These are phyloP conservation scores for Cladosporium sp. DNA, from an alignment of 2,329 filamentous ascomycete species.

Conservation along the genomic window DNA sequence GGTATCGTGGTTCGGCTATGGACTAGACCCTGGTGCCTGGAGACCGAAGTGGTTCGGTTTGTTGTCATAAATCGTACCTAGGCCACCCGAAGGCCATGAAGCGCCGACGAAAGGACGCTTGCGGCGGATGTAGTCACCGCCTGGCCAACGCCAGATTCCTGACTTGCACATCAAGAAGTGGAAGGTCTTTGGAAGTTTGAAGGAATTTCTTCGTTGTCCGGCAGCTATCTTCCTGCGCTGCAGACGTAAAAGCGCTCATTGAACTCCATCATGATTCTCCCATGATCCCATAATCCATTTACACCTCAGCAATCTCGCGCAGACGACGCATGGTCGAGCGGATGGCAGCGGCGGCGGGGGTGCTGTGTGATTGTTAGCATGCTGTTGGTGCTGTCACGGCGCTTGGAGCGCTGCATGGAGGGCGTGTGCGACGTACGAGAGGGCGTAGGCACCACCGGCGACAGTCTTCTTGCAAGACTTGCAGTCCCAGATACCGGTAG, in stretches of 20 bases:
- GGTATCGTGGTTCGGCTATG: background rate
- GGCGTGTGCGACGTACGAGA: constrained; percentile 73
- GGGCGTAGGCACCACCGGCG: constrained; percentile 88
- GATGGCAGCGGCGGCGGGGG: constrained; percentile 87
- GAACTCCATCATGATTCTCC: constrained; percentile 15
- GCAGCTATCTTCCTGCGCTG: constrained; percentile 15
- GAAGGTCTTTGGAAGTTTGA: constrained; percentile 11
- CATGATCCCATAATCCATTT: constrained; percentile 30
- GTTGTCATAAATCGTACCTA: background rate
- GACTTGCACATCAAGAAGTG: background rate
- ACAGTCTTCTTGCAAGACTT: constrained; percentile 90
- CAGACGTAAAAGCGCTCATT: constrained; percentile 17
- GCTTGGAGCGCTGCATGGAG: constrained; percentile 68
- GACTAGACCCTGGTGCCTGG: background rate
- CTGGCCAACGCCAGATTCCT: background rate
- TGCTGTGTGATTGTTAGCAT: constrained; percentile 50
- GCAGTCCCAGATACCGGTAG: constrained; percentile 97
- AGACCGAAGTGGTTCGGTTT: background rate
- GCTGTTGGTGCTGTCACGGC: constrained; percentile 41
- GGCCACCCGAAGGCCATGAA: background rate
- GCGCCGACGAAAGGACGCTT: background rate
- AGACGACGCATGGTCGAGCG: constrained; percentile 95
- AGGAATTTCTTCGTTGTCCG: constrained; percentile 13
- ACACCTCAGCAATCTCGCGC: constrained; percentile 96
- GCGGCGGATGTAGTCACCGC: background rate